Evolutionary conservation across 495 filamentous ascomycete genomes (phyloP).

Genomic region (Chaetomium cochliodes): DNA sequence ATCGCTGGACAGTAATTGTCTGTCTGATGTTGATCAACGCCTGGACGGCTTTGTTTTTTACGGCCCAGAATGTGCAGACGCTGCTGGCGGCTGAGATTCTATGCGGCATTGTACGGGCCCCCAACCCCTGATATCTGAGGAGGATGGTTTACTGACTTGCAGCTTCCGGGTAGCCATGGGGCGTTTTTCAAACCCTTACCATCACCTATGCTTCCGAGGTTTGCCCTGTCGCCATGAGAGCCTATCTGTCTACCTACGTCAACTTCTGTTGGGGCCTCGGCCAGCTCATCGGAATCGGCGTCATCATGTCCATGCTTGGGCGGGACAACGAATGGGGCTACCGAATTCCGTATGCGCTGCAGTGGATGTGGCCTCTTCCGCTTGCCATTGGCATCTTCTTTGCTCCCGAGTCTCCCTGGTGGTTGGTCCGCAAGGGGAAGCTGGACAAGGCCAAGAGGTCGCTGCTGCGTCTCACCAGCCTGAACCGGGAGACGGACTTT

Average conservation of each 20-base stretch:
- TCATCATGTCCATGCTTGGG: constrained; percentile 64
- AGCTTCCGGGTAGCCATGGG: constrained; percentile 53
- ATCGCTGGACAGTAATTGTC: constrained; percentile 66
- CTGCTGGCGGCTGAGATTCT: constrained; percentile 74
- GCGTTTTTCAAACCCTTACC: constrained; percentile 75
- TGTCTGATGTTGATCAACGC: constrained; percentile 64
- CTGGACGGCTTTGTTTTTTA: constrained; percentile 76
- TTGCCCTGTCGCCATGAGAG: constrained; percentile 67
- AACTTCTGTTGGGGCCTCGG: constrained; percentile 83
- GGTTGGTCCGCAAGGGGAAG: constrained; percentile 71
- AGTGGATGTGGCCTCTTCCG: constrained; percentile 85
- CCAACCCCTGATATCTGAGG: constrained; percentile 34
- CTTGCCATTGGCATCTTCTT: constrained; percentile 68
- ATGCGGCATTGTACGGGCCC: constrained; percentile 56
- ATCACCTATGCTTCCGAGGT: constrained; percentile 82
- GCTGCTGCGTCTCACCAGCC: constrained; percentile 64
- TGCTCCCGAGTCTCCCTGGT: constrained; percentile 79
- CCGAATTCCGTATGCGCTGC: constrained; percentile 65
- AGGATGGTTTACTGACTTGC: constrained; percentile 8
- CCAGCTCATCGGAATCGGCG: constrained; percentile 71
- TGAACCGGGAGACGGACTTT: constrained; percentile 58
- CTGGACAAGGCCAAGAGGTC: constrained; percentile 66
- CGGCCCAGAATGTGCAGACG: constrained; percentile 64
- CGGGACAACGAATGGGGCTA: constrained; percentile 58
- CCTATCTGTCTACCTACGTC: constrained; percentile 76